Conservation (phyloP, 176 grass and related monocot genomes). For the Areca catechu region DNA sequence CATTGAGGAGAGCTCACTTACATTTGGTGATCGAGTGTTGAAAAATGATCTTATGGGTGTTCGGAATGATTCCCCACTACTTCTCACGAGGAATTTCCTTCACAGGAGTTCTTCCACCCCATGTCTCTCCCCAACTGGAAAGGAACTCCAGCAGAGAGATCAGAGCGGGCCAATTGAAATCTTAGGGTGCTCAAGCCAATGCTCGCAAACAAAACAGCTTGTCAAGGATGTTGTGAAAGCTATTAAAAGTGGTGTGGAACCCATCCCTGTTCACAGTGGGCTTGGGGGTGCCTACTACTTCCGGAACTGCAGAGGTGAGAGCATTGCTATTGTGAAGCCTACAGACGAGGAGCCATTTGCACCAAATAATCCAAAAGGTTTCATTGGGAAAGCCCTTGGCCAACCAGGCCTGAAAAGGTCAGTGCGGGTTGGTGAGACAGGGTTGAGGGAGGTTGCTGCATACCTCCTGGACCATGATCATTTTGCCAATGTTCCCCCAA, state of each 20-base stretch:
- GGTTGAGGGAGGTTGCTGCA: constrained; percentile 82
- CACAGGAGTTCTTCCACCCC: too few species aligned
- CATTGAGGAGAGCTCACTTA: constrained; percentile 81
- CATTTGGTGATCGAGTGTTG: constrained; percentile 74
- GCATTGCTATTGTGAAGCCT: constrained; percentile 89
- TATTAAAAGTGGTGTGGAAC: constrained; percentile 1
- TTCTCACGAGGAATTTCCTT: too few species aligned
- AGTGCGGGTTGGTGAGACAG: constrained; percentile 86
- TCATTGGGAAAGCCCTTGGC: constrained; percentile 68
- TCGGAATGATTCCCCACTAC: too few species aligned
- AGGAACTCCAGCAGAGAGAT: too few species aligned
- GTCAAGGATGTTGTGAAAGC: too few species aligned
- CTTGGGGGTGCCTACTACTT: constrained; percentile 97
- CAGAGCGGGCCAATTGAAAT: too few species aligned
- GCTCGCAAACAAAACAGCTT: too few species aligned
- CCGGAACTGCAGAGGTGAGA: constrained; percentile 53
- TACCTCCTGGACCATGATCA: constrained; percentile 58
- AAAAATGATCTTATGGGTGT: constrained; percentile 68
- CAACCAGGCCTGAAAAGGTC: constrained; percentile 90
- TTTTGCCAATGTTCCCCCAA: constrained; percentile 89
- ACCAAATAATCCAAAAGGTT: constrained; percentile 94
- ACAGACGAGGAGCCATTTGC: constrained; percentile 97
- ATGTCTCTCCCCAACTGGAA: too few species aligned
- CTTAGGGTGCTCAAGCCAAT: too few species aligned
- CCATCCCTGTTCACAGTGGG: constrained; percentile 61